Conservation (phyloP, 108 stramenopile genomes). For the Cyclotella atomus region DNA sequence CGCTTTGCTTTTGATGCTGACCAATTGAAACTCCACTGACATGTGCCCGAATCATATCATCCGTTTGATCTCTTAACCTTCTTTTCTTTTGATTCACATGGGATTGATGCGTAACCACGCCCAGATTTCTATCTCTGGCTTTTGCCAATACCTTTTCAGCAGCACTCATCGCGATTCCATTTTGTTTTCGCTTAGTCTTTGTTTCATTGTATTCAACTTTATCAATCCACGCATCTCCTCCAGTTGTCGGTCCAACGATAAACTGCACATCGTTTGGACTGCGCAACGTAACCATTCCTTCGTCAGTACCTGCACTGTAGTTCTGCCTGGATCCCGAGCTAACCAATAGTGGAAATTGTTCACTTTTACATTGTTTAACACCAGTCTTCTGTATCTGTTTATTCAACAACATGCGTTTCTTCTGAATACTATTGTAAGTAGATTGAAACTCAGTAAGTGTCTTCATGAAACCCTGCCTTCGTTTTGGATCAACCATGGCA, state of each 20-base stretch:
- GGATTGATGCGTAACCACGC: constrained; percentile 14
- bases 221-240: constrained; percentile 17
- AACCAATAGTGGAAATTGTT: constrained; percentile 52
- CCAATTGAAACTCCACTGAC: background rate
- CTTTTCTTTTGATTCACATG: constrained; percentile 6
- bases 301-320: constrained; percentile 51
- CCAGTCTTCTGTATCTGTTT: background rate
- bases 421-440: constrained; percentile 47
- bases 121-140: constrained; percentile 23
- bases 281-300: constrained; percentile 63
- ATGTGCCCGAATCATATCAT: constrained; percentile 3
- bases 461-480: constrained; percentile 62
- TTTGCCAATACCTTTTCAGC: constrained; percentile 37
- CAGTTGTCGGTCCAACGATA: constrained; percentile 38
- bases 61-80: background rate
- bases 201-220: constrained; percentile 18
- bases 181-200: constrained; percentile 5
- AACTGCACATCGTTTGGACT: constrained; percentile 63
- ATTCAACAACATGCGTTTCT: constrained; percentile 41
- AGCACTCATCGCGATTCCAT: constrained; percentile 14
- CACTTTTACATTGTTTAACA: constrained; percentile 14
- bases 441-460: constrained; percentile 57
- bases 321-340: constrained; percentile 73
- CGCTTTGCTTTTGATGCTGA: background rate
- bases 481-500: constrained; percentile 62